A percentile compares a stretch with the other conserved stretches of the same genome.
These are phyloP conservation scores for Rhizopus sp. DNA, from an alignment of 371 early-diverging fungal genomes.

Conservation along the genomic window DNA sequence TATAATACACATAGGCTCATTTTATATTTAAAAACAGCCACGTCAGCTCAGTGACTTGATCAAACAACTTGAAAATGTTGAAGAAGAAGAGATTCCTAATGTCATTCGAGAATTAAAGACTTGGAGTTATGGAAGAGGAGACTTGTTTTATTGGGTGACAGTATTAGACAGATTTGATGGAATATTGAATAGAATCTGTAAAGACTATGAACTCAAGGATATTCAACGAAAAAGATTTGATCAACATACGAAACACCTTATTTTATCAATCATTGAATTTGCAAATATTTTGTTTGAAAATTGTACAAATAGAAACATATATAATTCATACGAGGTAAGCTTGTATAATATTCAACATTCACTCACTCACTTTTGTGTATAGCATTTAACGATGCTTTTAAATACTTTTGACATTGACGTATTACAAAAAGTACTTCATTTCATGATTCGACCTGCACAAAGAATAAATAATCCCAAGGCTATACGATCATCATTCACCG, in stretches of 20 bases:
- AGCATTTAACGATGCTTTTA: conserved; percentile 45
- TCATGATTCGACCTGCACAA: conserved; percentile 84
- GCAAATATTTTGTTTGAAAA: conserved; percentile 87
- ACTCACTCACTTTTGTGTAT: not conserved
- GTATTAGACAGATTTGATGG: conserved; percentile 92
- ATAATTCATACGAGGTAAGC: conserved; percentile 88
- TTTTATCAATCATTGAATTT: conserved; percentile 76
- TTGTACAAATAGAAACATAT: conserved; percentile 93
- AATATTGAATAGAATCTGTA: conserved; percentile 69
- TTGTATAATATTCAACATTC: not conserved
- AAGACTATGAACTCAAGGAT: conserved; percentile 63
- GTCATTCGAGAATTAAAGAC: conserved; percentile 52
- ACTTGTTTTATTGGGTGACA: conserved; percentile 92
- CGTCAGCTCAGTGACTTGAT: conserved; percentile 58
- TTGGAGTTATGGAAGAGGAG: conserved; percentile 87
- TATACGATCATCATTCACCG: conserved; percentile 61
- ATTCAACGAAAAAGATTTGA: conserved; percentile 65
- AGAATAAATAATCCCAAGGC: conserved; percentile 74
- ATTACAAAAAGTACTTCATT: conserved; percentile 68
- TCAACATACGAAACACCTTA: conserved; percentile 48
- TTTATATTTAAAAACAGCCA: conserved; percentile 39
- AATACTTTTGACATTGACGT: conserved; percentile 76
- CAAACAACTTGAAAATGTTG: conserved; percentile 54
- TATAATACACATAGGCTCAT: not conserved
- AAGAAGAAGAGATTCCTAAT: conserved; percentile 58